A percentile compares a stretch with the other conserved stretches of the same genome.
These are phyloP conservation scores for Diaporthe eres DNA, from an alignment of 2,329 filamentous ascomycete species.

Conservation along the genomic window DNA sequence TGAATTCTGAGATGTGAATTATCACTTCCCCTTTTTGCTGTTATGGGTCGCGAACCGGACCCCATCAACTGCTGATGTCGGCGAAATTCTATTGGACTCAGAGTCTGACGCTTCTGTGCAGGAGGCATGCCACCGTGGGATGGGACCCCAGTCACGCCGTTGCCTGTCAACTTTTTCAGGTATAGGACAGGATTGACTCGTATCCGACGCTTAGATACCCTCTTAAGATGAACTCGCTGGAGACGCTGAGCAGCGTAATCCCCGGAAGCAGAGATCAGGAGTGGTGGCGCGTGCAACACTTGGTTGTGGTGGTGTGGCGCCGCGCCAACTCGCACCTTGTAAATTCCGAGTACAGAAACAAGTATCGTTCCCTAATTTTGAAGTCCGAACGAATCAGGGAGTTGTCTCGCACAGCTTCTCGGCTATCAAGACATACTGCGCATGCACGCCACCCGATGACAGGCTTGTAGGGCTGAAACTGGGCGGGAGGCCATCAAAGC, in stretches of 20 bases:
- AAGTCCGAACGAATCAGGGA: background rate
- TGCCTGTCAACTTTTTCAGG: background rate
- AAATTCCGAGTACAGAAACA: too few species aligned
- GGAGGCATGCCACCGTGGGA: background rate
- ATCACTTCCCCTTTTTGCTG: background rate
- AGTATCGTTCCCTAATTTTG: background rate
- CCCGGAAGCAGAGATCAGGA: background rate
- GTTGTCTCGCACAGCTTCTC: background rate
- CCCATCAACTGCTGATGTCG: background rate
- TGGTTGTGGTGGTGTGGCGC: background rate
- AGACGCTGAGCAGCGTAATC: background rate
- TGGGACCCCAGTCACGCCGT: background rate
- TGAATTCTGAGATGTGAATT: background rate
- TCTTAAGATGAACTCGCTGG: background rate
- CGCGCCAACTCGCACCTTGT: background rate
- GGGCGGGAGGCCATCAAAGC: background rate
- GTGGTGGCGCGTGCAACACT: background rate
- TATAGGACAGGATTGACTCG: background rate
- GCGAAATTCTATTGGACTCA: background rate
- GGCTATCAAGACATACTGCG: background rate
- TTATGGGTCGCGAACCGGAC: background rate
- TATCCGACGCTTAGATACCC: background rate
- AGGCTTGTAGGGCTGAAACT: slow-evolving; percentile 14
- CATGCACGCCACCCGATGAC: background rate
- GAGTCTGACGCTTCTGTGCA: too few species aligned